Percentiles rank a stretch among this genome's conserved stretches.
These are phyloP conservation scores for Pichia cactophila DNA, from an alignment of 1,139 yeast genomes.

Conservation along the genomic window DNA sequence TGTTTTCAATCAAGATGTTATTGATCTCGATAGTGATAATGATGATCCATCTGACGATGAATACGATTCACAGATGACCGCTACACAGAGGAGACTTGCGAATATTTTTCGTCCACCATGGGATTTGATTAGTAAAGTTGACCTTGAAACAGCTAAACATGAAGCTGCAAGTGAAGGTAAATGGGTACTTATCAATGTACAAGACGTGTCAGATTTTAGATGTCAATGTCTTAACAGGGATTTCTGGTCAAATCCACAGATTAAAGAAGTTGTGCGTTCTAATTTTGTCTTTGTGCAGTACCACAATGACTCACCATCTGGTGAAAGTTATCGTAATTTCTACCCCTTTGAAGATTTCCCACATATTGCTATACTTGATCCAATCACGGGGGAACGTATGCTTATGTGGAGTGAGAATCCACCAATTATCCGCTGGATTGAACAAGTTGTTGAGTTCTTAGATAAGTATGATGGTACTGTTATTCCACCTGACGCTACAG, in stretches of 20 bases:
- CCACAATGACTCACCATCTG: slow-evolving; percentile 68
- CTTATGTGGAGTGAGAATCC: slow-evolving; percentile 69
- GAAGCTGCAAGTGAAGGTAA: slow-evolving; percentile 57
- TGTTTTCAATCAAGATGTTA: slow-evolving; percentile 42
- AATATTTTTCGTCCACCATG: slow-evolving; percentile 87
- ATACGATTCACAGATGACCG: slow-evolving; percentile 28
- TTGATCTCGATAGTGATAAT: slow-evolving; percentile 18
- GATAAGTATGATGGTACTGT: slow-evolving; percentile 41
- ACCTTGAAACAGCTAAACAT: slow-evolving; percentile 63
- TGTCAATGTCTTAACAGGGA: slow-evolving; percentile 91
- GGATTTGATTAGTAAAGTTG: slow-evolving; percentile 65
- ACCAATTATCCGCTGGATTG: slow-evolving; percentile 46
- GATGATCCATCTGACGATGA: slow-evolving; percentile 12
- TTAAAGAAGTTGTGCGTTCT: slow-evolving; percentile 57
- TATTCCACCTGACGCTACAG: slow-evolving; percentile 3
- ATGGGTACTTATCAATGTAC: slow-evolving; percentile 86
- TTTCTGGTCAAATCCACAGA: slow-evolving; percentile 71
- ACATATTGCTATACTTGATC: slow-evolving; percentile 87
- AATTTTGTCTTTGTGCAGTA: slow-evolving; percentile 78
- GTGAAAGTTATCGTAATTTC: slow-evolving; percentile 60
- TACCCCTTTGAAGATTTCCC: slow-evolving; percentile 65
- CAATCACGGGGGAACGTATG: slow-evolving; percentile 88
- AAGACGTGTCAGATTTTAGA: slow-evolving; percentile 73
- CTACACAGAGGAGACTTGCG: slow-evolving; percentile 69
- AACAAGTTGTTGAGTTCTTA: slow-evolving; percentile 54